Evolutionary conservation across 257 asterid species (phyloP), one percentile per base, ranked within the genome.

Genomic region (Handroanthus guayacan): DNA sequence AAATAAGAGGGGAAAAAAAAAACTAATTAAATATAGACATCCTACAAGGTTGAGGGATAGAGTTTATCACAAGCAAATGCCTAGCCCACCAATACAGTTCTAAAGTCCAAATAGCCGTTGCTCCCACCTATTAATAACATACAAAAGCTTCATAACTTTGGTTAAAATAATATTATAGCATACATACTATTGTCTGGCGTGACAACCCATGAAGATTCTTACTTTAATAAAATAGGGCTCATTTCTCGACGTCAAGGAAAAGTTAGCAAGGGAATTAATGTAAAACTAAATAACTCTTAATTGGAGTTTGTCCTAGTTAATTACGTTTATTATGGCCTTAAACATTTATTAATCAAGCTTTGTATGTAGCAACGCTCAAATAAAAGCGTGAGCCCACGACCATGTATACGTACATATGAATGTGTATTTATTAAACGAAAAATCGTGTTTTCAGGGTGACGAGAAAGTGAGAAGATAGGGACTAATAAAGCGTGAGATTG

Each of bases 61-160:
- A 50, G n/a, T 50, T 50, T 16, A 50, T 13, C 16, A 13, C 7
- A 34, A 61, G 67, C 37, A 34, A 61, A 61, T 61, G 20, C 37
- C 0, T 20, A 58, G 64, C 39, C 64, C 64, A 65, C 10, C 5
- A 47, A 67, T 62, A 8, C 62, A 38, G 52, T 9, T 51, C 12
- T 54, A 52, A 69, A 50, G 58, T 77, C 81, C 20, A 69, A 11
- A 43, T 62, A 69, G 72, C 75, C 71, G 81, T 77, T 77, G 74
- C 18, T 14, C 58, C 36, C 9, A 48, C 2, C 41, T 25, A 45
- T 17, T 70, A 10, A 3, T n/a, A 48, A 39, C 13, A 45, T 61
- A 36, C 62, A 44, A 72, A 58, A 60, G 69, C 48, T 34, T 17
- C 16, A 43, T 69, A 20, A 58, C 68, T 72, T 72, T 58, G 54